Conservation (phyloP, 371 early-diverging fungal genomes). For the Dichotomocladium elegans region DNA sequence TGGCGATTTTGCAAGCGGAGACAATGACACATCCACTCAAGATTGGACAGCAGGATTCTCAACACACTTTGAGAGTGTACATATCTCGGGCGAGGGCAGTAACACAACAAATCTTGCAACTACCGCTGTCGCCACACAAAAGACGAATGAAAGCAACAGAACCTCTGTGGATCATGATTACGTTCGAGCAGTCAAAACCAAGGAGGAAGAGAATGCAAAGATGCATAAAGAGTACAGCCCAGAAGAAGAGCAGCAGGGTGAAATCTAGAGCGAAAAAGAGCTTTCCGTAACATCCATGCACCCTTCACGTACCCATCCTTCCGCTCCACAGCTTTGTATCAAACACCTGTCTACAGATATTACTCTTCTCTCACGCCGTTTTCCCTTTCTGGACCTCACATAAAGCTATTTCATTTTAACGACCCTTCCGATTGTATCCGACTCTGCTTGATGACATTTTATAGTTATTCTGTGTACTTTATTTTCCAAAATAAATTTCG, state of each 20-base stretch:
- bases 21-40: slow-evolving; percentile 2
- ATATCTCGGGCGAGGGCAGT: slow-evolving; percentile 3
- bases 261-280: slow-evolving; percentile 21
- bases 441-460: too few species aligned
- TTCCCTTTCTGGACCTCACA: too few species aligned
- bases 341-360: too few species aligned
- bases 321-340: too few species aligned
- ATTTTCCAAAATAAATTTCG: too few species aligned
- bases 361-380: too few species aligned
- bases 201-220: slow-evolving; percentile 20
- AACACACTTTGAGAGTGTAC: slow-evolving; percentile 10
- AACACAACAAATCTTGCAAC: neutral
- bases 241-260: slow-evolving; percentile 30
- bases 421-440: too few species aligned
- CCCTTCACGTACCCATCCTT: too few species aligned
- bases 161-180: slow-evolving; percentile 7
- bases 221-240: slow-evolving; percentile 18
- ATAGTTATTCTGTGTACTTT: too few species aligned
- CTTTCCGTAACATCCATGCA: too few species aligned
- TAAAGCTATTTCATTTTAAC: too few species aligned
- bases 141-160: neutral
- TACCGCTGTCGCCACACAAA: too few species aligned
- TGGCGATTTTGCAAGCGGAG: slow-evolving; percentile 32
- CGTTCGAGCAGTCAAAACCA: slow-evolving; percentile 25
- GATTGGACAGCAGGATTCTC: slow-evolving; percentile 9